A percentile compares a stretch with the other conserved stretches of the same genome.
phyloP scores from a whole-genome alignment of 352 stramenopile genomes.

The Pythium monospermum region DNA sequence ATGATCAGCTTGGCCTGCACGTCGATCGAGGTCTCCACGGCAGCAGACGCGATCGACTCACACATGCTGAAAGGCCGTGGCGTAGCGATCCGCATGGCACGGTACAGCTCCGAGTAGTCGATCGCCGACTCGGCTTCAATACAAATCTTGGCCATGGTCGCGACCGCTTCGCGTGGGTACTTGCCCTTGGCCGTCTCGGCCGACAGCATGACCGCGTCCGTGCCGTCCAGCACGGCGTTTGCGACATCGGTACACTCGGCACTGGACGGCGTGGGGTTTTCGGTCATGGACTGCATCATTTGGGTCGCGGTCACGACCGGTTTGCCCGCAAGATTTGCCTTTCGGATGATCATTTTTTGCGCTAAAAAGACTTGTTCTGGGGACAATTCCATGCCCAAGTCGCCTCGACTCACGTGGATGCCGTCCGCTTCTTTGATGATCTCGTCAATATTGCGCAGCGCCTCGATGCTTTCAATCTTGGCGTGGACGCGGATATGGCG shows the following conservation, averaged over 20 bases:
- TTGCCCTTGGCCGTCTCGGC: conserved; percentile 98
- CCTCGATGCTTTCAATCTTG: conserved; percentile 99
- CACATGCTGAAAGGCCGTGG: conserved; percentile 53
- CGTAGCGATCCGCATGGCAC: conserved; percentile 38
- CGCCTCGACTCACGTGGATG: conserved; percentile 98
- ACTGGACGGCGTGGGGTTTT: conserved; percentile 95
- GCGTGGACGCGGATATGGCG: conserved; percentile 94
- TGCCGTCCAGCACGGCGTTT: conserved; percentile 98
- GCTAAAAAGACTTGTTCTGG: conserved; percentile 98
- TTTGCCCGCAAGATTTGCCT: conserved; percentile 95
- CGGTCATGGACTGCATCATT: conserved; percentile 99
- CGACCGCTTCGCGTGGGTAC: conserved; percentile 93
- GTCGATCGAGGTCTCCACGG: conserved; percentile 97
- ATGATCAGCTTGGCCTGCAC: conserved; percentile 96
- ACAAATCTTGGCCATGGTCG: conserved; percentile 93
- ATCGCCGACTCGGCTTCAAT: conserved; percentile 86
- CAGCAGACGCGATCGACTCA: conserved; percentile 96
- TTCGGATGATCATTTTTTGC: conserved; percentile 99
- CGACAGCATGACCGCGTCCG: conserved; percentile 99
- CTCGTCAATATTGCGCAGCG: conserved; percentile 94
- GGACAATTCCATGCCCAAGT: conserved; percentile 98
- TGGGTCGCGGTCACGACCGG: conserved; percentile 96
- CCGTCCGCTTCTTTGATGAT: conserved; percentile 97
- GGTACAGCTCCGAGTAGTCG: conserved; percentile 72
- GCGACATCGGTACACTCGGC: conserved; percentile 99